These are phyloP conservation scores for Russula virescens DNA, from an alignment of 768 basidiomycete species.

Conservation along the genomic window DNA sequence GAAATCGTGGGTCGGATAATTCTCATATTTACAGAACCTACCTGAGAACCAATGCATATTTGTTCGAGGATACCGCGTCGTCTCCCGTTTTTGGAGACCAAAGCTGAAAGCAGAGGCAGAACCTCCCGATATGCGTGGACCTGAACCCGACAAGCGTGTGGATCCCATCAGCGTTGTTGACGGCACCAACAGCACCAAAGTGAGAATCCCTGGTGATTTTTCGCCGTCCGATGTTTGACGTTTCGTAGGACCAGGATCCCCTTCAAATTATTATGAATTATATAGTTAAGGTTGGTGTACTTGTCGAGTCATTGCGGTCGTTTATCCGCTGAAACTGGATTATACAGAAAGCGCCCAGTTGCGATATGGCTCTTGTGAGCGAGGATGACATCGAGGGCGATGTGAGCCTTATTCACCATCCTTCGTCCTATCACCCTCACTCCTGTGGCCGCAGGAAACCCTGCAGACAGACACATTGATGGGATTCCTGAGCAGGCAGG, in stretches of 20 bases:
- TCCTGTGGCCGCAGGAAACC: not conserved
- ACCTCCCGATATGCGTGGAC: not conserved
- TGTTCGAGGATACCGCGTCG: not conserved
- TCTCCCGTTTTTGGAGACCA: not conserved
- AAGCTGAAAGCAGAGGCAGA: not conserved
- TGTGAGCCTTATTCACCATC: not conserved
- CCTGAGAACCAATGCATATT: constrained; percentile 1
- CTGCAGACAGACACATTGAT: not conserved
- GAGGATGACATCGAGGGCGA: not conserved
- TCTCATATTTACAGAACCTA: not conserved
- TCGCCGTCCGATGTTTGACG: not conserved
- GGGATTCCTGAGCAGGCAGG: not conserved
- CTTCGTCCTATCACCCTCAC: not conserved
- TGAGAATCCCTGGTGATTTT: not conserved
- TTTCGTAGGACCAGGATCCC: not conserved
- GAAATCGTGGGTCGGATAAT: not conserved
- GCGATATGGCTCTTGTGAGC: not conserved
- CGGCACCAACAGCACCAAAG: not conserved
- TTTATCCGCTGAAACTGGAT: not conserved
- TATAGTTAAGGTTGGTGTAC: not conserved
- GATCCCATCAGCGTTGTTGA: not conserved
- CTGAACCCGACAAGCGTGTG: not conserved
- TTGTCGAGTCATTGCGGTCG: not conserved
- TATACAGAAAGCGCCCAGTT: not conserved
- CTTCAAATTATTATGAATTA: not conserved